Base-by-base conservation (phyloP, 2,329 filamentous ascomycete species). In the Claviceps sp. region DNA sequence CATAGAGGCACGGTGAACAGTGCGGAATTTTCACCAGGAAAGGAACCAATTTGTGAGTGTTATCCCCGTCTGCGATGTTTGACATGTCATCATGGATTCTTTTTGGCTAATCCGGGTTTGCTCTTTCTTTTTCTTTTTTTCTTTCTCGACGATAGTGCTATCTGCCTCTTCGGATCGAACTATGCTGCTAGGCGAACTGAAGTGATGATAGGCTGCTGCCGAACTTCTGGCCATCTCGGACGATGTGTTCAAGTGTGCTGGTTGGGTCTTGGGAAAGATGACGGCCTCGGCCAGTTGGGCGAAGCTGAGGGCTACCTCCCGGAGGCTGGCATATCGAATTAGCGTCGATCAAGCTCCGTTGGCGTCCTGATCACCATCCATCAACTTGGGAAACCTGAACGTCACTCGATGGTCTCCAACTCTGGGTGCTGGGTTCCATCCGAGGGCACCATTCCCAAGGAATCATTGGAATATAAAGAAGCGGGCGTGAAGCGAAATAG, bases 1-100 rank as follows among this genome's bases (percentile, higher is more conserved):
- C 93, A 98, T 67, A 93, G 89, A 69, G 93, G 91, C 37, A 88
- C 87, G 0, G 93, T 97, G 49, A 98, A 97, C 65, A 89, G 91
- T 65, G 91, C 91, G 51, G 85, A 94, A 59, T 94, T 98, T 64
- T 85, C 88, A 48, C 89, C 91, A 4, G 79, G 79, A 41, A 81
- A 85, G 55, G 89, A 96, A 60, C 89, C 89, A 20, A 86, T 96
- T 55, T 78, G 90, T 95, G 77, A 82, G 88, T 82, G 52, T 48
- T 37, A 42, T 5, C 13, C 13, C 5, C 5, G 3, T n/a, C 14
- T 34, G 5, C 8, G 8, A 5, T 34, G 26, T 20, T 26, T 30
- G 44, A 13, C 8, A 26, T 34, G 47, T 18, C 7, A 41, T 37
- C 2, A 14, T 16, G 18, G 18, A 18, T 46, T 1, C 7, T 48